Conservation (phyloP, 768 basidiomycete species). For the Tubosaeta sp. region DNA sequence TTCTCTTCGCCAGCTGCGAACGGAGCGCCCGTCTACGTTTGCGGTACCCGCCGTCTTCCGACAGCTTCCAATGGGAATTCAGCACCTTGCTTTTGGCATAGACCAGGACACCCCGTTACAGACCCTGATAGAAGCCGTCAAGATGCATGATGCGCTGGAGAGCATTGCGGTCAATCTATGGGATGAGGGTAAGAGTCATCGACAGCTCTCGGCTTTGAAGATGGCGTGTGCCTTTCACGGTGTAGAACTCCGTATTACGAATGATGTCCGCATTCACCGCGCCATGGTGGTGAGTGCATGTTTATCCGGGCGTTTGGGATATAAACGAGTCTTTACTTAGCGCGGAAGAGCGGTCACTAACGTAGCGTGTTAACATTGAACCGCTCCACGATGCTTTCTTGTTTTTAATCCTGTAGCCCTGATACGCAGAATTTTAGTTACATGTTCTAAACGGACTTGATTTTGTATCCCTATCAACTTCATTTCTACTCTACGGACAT, state of each 20-base stretch:
- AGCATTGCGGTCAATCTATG: slow-evolving; percentile 53
- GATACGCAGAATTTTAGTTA: neutral
- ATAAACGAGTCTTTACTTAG: slow-evolving; percentile 16
- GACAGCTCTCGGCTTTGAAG: slow-evolving; percentile 50
- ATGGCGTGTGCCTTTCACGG: slow-evolving; percentile 64
- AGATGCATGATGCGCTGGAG: slow-evolving; percentile 40
- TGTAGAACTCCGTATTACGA: slow-evolving; percentile 48
- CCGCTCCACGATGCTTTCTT: neutral
- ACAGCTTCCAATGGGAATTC: slow-evolving; percentile 44
- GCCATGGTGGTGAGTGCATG: slow-evolving; percentile 42
- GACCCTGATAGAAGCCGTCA: slow-evolving; percentile 53
- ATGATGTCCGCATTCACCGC: slow-evolving; percentile 52
- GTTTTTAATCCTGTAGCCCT: slow-evolving; percentile 19
- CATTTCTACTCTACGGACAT: neutral
- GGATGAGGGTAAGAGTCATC: slow-evolving; percentile 47
- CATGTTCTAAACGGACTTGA: neutral
- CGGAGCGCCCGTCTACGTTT: slow-evolving; percentile 51
- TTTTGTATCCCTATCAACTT: neutral
- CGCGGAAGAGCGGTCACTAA: slow-evolving; percentile 14
- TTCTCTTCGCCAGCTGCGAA: slow-evolving; percentile 49
- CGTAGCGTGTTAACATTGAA: slow-evolving; percentile 15
- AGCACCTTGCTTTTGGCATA: slow-evolving; percentile 58
- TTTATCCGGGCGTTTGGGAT: slow-evolving; percentile 8
- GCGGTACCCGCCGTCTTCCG: slow-evolving; percentile 39
- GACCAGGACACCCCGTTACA: slow-evolving; percentile 53